A percentile compares a stretch with the other conserved stretches of the same genome.
These are phyloP conservation scores for Nemania diffusa DNA, from an alignment of 2,329 filamentous ascomycete genomes.

Conservation along the genomic window DNA sequence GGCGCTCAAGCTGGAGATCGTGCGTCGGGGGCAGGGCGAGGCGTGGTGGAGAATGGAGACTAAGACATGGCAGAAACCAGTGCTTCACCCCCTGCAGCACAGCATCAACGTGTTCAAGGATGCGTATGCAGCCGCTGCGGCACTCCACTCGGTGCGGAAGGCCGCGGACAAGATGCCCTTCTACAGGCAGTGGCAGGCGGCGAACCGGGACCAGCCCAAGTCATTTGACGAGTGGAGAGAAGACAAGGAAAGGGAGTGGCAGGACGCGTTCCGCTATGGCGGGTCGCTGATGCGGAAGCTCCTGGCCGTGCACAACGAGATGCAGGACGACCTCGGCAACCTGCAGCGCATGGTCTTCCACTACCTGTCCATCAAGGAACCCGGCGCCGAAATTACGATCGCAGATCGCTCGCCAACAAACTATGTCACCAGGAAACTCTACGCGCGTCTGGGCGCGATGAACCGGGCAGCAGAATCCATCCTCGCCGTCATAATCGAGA, in stretches of 20 bases:
- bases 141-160: background rate
- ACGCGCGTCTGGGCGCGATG: slow-evolving; percentile 6
- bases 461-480: background rate
- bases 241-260: background rate
- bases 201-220: background rate
- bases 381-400: background rate
- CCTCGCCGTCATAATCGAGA: fast-evolving
- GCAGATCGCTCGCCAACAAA: too few species aligned
- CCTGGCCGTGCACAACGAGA: slow-evolving; percentile 1
- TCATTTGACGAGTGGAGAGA: background rate
- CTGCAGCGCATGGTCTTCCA: slow-evolving; percentile 42
- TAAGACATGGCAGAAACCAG: background rate
- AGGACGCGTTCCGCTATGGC: slow-evolving; percentile 24
- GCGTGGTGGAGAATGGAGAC: slow-evolving; percentile 20
- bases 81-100: slow-evolving; percentile 7
- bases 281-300: slow-evolving; percentile 34
- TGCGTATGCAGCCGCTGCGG: background rate
- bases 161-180: background rate
- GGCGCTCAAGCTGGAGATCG: background rate
- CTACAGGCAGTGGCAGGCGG: background rate
- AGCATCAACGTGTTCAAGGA: background rate
- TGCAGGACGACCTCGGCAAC: slow-evolving; percentile 33
- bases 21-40: background rate
- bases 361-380: slow-evolving; percentile 23
- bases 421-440: background rate